Percentiles rank a stretch among this genome's conserved stretches.
Evolutionary conservation across 2,329 filamentous ascomycete genomes (phyloP).

Genomic region (Teratosphaeria zuluensis): DNA sequence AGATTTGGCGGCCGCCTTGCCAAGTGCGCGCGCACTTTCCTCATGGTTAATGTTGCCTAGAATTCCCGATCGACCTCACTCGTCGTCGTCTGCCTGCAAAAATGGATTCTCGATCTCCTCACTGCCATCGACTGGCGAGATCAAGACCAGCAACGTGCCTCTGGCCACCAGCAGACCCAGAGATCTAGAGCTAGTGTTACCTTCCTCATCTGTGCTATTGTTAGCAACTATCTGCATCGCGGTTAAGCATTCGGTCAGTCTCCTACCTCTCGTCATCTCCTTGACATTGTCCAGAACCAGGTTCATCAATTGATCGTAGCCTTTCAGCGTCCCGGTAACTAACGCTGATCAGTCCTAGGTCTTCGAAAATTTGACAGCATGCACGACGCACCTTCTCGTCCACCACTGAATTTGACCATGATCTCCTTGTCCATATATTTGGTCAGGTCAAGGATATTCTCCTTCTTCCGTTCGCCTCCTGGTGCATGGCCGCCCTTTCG

Average conservation of each 20-base stretch:
- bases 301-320: slow-evolving; percentile 97
- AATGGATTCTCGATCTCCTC: slow-evolving; percentile 96
- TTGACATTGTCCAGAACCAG: slow-evolving; percentile 90
- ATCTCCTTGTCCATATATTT: slow-evolving; percentile 98
- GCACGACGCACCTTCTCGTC: slow-evolving; percentile 61
- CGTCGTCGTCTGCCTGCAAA: slow-evolving; percentile 50
- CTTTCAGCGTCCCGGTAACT: slow-evolving; percentile 87
- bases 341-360: background rate
- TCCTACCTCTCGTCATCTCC: slow-evolving; percentile 74
- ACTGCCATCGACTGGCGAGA: slow-evolving; percentile 87
- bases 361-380: background rate
- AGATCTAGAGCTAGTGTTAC: slow-evolving; percentile 70
- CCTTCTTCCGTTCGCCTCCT: slow-evolving; percentile 58
- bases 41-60: background rate
- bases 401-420: slow-evolving; percentile 92
- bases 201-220: slow-evolving; percentile 66
- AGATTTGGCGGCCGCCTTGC: background rate
- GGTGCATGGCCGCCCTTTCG: slow-evolving; percentile 17
- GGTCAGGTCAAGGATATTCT: slow-evolving; percentile 89
- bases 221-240: background rate
- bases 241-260: background rate
- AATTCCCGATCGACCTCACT: background rate
- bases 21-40: background rate
- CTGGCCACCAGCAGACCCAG: slow-evolving; percentile 83
- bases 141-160: slow-evolving; percentile 83